Base-by-base conservation (phyloP, 495 filamentous ascomycete species). In the Lophiotrema nucula region DNA sequence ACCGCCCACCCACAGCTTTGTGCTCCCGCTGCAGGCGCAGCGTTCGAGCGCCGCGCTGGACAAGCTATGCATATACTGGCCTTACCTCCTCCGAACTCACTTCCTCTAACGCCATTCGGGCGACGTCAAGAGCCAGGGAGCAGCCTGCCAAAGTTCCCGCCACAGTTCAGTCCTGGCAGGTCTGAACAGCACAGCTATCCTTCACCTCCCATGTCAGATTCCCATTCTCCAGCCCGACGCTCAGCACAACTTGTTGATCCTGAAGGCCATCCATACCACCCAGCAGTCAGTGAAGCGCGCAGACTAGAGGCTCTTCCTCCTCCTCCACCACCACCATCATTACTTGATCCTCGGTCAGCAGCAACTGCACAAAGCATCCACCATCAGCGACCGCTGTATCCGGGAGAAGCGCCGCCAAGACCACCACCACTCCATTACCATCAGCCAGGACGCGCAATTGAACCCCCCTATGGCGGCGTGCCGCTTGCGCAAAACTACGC, bases 201-300 rank as follows among this genome's bases (percentile, higher is more conserved):
- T 26, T 73, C 71, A 27, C 70, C 72, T 55, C 71, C 72, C 41
- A 75, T 75, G 72, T 75, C 72, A 64, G 66, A 66, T 54, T 65
- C 72, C 24, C 68, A 66, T 22, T 72, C 71, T 43, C 69, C 71
- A 43, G 38, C 44, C 46, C 53, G 64, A 48, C 58, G 56, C 47
- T 58, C 60, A 33, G 54, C 60, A 43, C 61, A 56, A 12, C 38
- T 67, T 46, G 47, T 58, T 57, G 59, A 64, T 53, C 28, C 58
- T 4, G 54, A 64, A 38, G 48, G 57, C 58, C 58, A 50, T 31
- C 58, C 47, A 18, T 66, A 62, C 42, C 63, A 52, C 27, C 47
- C 62, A 39, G 26, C 41, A 25, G 53, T 44, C 39, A 53, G 22
- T 52, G 51, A 60, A 22, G 16, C 47, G 26, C 58, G 47, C 28